phyloP scores from a whole-genome alignment of 2,329 filamentous ascomycete species.

The Stagonosporopsis chrysanthemi region DNA sequence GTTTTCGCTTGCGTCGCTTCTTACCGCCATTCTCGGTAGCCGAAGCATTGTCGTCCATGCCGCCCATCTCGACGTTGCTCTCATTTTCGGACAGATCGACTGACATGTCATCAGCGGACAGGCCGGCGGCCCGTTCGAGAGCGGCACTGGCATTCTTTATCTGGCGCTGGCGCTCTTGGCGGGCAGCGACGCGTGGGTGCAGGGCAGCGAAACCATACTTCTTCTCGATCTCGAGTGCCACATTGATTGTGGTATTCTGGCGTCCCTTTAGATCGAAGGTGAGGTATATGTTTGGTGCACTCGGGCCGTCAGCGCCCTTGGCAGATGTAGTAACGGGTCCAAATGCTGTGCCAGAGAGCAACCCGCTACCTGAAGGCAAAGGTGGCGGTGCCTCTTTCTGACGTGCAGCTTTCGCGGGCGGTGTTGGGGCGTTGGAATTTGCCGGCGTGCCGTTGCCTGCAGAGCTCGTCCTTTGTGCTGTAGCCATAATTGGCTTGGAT shows the following conservation, averaged over 20 bases:
- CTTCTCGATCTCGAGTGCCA: conserved; percentile 90
- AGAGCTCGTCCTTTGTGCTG: conserved; percentile 46
- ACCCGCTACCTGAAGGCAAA: conserved; percentile 67
- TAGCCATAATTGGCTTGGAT: conserved; percentile 26
- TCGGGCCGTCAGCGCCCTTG: conserved; percentile 50
- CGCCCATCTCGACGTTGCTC: conserved; percentile 89
- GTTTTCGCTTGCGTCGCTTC: conserved; percentile 81
- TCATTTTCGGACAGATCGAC: conserved; percentile 74
- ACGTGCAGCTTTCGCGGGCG: conserved; percentile 62
- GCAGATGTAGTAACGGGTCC: conserved; percentile 60
- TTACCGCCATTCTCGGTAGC: conserved; percentile 62
- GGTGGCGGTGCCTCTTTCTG: conserved; percentile 65
- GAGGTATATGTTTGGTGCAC: conserved; percentile 77
- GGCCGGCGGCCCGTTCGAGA: conserved; percentile 77
- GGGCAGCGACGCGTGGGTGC: conserved; percentile 88
- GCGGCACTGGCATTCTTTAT: conserved; percentile 89
- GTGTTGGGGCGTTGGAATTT: conserved; percentile 59
- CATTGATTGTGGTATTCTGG: conserved; percentile 92
- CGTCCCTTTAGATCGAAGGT: conserved; percentile 81
- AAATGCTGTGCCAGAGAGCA: conserved; percentile 68
- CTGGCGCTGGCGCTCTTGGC: conserved; percentile 83
- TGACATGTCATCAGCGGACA: conserved; percentile 79
- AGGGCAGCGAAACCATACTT: conserved; percentile 94
- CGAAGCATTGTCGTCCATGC: conserved; percentile 56
- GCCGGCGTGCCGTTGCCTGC: conserved; percentile 49